Evolutionary conservation across 2,329 filamentous ascomycete genomes (phyloP).

Genomic region (Trichophyton verrucosum): DNA sequence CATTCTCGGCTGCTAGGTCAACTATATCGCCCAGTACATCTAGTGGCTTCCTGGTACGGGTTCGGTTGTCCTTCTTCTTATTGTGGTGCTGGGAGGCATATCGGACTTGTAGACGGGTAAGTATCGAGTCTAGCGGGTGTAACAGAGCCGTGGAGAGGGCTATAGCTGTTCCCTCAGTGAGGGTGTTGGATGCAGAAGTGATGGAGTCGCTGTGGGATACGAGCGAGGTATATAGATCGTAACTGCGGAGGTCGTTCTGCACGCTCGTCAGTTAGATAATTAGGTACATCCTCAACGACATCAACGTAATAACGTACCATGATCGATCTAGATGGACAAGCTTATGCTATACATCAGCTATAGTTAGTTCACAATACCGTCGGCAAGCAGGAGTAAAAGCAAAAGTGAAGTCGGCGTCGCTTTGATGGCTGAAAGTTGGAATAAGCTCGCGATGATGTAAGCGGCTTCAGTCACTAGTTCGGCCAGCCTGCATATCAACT

Average conservation of each 20-base stretch:
- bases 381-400: no score
- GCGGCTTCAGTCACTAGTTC: no score
- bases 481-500: no score
- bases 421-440: no score
- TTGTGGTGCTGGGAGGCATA: conserved; percentile 39
- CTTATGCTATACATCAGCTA: no score
- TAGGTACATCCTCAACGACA: no score
- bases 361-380: no score
- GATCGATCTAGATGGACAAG: no score
- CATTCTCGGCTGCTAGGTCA: conserved; percentile 39
- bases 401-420: no score
- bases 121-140: conserved; percentile 71
- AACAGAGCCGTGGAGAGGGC: conserved; percentile 65
- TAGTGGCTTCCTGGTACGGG: conserved; percentile 28
- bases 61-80: conserved; percentile 12
- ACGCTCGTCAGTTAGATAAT: no score
- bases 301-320: no score
- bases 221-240: conserved; percentile 1
- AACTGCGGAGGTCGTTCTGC: not conserved
- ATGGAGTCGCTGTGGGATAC: not conserved
- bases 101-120: conserved; percentile 72
- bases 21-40: conserved; percentile 19
- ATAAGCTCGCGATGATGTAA: no score
- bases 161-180: conserved; percentile 66
- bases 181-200: conserved; percentile 8